phyloP scores from a whole-genome alignment of 345 rosid genomes.

The Melaleuca quinquenervia region DNA sequence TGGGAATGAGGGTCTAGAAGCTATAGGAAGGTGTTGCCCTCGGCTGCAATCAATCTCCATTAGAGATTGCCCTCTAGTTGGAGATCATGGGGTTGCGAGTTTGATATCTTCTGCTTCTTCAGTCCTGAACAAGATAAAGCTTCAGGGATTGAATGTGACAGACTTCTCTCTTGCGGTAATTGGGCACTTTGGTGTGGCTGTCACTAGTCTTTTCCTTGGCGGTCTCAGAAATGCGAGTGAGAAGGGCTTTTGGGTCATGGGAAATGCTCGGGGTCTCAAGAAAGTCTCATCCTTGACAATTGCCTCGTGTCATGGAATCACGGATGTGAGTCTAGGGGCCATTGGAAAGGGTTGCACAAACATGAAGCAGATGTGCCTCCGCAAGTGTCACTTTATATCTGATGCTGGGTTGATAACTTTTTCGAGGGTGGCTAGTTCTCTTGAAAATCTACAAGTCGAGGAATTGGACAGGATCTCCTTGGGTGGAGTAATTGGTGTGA shows the following conservation, averaged over 20 bases:
- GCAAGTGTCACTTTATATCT: constrained; percentile 49
- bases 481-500: constrained; percentile 32
- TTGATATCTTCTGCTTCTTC: constrained; percentile 38
- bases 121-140: constrained; percentile 41
- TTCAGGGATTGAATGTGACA: constrained; percentile 59
- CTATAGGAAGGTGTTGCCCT: constrained; percentile 48
- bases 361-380: constrained; percentile 59
- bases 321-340: constrained; percentile 58
- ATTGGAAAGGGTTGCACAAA: constrained; percentile 41
- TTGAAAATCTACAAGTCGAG: constrained; percentile 64
- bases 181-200: constrained; percentile 56
- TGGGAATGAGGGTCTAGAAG: constrained; percentile 56
- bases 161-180: constrained; percentile 70
- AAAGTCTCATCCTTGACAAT: constrained; percentile 34
- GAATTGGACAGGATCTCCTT: constrained; percentile 48
- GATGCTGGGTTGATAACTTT: constrained; percentile 48
- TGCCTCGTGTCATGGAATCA: constrained; percentile 49
- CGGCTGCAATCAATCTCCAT: constrained; percentile 40
- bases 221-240: constrained; percentile 49
- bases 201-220: constrained; percentile 31
- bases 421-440: constrained; percentile 36
- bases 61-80: constrained; percentile 61
- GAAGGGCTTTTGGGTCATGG: constrained; percentile 88
- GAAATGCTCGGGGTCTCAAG: constrained; percentile 53
- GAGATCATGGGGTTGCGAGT: constrained; percentile 61